Conservation (phyloP, 2,329 filamentous ascomycete species). For the Knoxdaviesia capensis region DNA sequence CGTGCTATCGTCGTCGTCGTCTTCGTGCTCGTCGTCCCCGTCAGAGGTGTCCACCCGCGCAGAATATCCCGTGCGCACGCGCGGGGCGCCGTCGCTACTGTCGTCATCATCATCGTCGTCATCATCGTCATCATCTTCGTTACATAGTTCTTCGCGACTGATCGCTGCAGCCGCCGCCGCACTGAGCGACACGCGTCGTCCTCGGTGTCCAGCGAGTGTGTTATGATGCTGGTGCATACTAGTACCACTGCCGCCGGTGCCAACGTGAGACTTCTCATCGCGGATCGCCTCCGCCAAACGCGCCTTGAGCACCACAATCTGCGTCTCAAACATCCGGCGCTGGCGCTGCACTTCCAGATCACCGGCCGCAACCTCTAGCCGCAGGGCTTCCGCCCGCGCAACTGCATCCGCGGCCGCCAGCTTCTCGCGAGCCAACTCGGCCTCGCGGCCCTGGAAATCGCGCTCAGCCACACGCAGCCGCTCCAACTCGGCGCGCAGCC, state of each 20-base stretch:
- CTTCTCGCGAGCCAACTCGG: conserved; percentile 34
- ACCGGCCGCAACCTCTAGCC: conserved; percentile 33
- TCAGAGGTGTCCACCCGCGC: too few species aligned
- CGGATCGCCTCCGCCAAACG: conserved; percentile 20
- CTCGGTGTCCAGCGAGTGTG: conserved; percentile 8
- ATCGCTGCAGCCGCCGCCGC: conserved; percentile 12
- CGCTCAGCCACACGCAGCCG: conserved; percentile 40
- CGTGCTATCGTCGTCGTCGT: too few species aligned
- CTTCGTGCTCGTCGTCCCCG: too few species aligned
- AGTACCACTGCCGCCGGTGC: too few species aligned
- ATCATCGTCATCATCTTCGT: too few species aligned
- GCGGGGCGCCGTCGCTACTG: too few species aligned
- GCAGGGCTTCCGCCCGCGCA: conserved; percentile 35
- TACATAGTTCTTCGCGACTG: too few species aligned
- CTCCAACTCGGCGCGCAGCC: conserved; percentile 36
- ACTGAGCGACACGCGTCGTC: conserved; percentile 7
- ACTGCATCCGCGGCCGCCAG: conserved; percentile 38
- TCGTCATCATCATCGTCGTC: too few species aligned
- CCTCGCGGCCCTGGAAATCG: conserved; percentile 42
- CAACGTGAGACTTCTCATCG: not conserved
- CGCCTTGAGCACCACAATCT: conserved; percentile 25
- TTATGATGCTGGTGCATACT: not conserved
- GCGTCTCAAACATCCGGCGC: conserved; percentile 19
- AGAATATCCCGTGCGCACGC: too few species aligned
- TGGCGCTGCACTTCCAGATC: conserved; percentile 22